Conservation (phyloP, 108 stramenopile genomes). For the Skeletonema grethae region DNA sequence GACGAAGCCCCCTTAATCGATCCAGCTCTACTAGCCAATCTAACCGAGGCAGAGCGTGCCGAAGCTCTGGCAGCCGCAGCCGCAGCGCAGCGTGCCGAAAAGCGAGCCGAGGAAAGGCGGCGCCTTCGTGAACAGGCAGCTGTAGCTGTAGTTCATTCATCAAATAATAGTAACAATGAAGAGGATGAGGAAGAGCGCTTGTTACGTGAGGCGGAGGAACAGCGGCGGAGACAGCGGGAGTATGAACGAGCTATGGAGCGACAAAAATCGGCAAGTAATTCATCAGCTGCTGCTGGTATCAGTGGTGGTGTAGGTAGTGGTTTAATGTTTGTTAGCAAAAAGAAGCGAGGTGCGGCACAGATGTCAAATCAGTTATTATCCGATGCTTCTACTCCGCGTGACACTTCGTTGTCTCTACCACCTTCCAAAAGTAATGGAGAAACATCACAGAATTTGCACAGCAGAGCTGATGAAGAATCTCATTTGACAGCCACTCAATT, state of each 20-base stretch:
- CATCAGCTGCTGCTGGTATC: neutral
- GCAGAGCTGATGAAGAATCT: constrained; percentile 26
- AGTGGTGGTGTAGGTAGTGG: neutral
- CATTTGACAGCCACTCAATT: constrained; percentile 46
- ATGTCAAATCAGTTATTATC: neutral
- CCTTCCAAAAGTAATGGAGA: constrained; percentile 3
- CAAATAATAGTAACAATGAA: constrained; percentile 4
- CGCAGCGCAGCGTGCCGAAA: constrained; percentile 69
- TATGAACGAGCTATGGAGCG: constrained; percentile 20
- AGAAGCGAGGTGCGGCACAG: constrained; percentile 41
- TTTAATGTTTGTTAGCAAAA: constrained; percentile 63
- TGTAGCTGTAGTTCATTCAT: constrained; percentile 11
- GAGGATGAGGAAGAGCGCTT: constrained; percentile 29
- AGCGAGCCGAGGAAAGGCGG: constrained; percentile 54
- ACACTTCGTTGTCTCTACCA: neutral
- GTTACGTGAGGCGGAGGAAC: constrained; percentile 21
- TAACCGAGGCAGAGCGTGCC: constrained; percentile 58
- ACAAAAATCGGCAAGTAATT: neutral
- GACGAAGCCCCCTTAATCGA: constrained; percentile 49
- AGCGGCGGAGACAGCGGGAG: constrained; percentile 19
- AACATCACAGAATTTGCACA: neutral
- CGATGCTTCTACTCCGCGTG: constrained; percentile 6
- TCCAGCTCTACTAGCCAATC: constrained; percentile 59
- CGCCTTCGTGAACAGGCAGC: constrained; percentile 15
- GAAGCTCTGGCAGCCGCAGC: constrained; percentile 73